These are phyloP conservation scores for Penicillium sp. DNA, from an alignment of 2,329 filamentous ascomycete species.

Conservation along the genomic window DNA sequence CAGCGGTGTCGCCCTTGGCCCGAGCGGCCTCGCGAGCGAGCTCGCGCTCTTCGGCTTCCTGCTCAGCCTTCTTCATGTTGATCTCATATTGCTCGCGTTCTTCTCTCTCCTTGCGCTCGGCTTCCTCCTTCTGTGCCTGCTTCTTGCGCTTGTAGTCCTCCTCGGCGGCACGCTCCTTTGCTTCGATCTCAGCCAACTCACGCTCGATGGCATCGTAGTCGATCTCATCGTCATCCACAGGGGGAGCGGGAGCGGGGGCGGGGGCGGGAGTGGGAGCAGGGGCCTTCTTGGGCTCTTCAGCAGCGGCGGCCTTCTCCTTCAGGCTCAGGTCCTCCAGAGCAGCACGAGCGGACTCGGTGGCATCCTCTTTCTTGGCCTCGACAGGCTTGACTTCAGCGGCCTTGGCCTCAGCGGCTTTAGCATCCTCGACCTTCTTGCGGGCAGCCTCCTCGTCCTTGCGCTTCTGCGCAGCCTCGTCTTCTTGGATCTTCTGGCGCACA, in stretches of 20 bases:
- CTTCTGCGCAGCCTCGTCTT: constrained; percentile 58
- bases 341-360: constrained; percentile 36
- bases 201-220: constrained; percentile 51
- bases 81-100: constrained; percentile 47
- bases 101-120: constrained; percentile 49
- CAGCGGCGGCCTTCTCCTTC: constrained; percentile 32
- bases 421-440: constrained; percentile 47
- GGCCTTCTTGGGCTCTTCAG: constrained; percentile 28
- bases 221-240: constrained; percentile 44
- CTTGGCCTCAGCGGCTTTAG: constrained; percentile 40
- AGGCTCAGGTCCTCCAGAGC: constrained; percentile 35
- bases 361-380: constrained; percentile 33
- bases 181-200: constrained; percentile 51
- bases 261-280: constrained; percentile 29
- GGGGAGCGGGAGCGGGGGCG: constrained; percentile 30
- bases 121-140: constrained; percentile 68
- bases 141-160: constrained; percentile 68
- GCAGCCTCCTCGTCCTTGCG: constrained; percentile 51
- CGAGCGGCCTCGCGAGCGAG: constrained; percentile 43
- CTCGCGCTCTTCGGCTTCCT: constrained; percentile 51
- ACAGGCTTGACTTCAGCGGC: constrained; percentile 35
- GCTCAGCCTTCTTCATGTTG: constrained; percentile 53
- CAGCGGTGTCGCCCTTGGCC: constrained; percentile 40
- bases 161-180: constrained; percentile 49
- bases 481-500: constrained; percentile 55